Evolutionary conservation across 2,329 filamentous ascomycete genomes (phyloP), one percentile per base, ranked within the genome.

Genomic region (Aspergillus tubingensis): DNA sequence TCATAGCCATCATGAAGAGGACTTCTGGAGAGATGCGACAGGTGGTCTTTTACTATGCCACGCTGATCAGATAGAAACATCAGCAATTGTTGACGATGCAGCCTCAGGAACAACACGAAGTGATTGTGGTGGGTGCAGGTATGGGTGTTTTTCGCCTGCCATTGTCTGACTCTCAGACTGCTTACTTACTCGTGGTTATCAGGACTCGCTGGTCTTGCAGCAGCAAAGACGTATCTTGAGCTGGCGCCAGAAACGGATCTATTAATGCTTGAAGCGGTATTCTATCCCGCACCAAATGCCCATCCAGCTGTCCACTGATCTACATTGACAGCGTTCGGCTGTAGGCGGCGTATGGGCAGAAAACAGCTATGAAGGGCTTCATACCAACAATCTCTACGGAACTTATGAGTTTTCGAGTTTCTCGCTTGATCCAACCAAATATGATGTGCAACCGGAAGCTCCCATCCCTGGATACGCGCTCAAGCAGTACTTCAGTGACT

Each of bases 201-300:
- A 54, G 57, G 57, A 1, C 3, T 55, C 8, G 52, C 44, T 41
- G 58, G 58, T n/a, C 52, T 60, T 7, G 58, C 52, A 13, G 52
- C 58, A 13, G 58, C 58, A 6, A 60, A 60, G 32, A 60, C 58
- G 2, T 60, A 56, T 27, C 58, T 60, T 15, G 44, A 60, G 21
- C 53, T 60, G 17, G 27, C 53, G 2, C 58, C 58, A 3, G 11
- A 56, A 2, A 48, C 54, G n/a, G 23, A 53, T 17, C 47, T 60
- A 2, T 5, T 53, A 3, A 13, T 60, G 6, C 30, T 60, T 23
- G 58, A 60, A 36, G 44, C 47, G 43, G 32, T 54, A 50, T 13
- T 17, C 15, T 17, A 19, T 21, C 47, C 47, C 23, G 8, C 10
- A 27, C 23, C 25, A 27, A 50, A 8, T 8, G 23, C n/a, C 15